Evolutionary conservation across 2,329 filamentous ascomycete genomes (phyloP), one percentile per base, ranked within the genome.

Genomic region (Pseudocercospora fuligena): DNA sequence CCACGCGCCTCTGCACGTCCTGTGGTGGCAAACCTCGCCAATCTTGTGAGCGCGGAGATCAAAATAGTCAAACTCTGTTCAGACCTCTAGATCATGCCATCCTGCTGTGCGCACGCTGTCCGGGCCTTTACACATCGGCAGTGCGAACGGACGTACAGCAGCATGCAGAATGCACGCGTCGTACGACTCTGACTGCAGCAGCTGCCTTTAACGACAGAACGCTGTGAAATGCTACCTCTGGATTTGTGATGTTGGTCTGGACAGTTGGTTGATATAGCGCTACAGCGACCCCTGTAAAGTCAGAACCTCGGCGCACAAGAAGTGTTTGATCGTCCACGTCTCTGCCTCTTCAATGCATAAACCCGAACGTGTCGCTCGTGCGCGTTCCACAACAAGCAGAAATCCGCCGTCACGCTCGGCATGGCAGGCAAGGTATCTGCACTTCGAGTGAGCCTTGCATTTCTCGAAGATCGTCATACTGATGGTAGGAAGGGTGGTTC

Each of bases 31-130:
- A 43, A 33, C 57, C 40, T 60, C 29, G 57, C 19, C 57, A 60
- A 60, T 60, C 57, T 46, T 60, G 57, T 46, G 40, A 46, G 33
- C 19, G 16, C 19, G 57, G 40, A 21, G 57, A 46, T 23, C 57
- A 27, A 16, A 23, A 19, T 25, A 16, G 19, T 29, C 31, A 27
- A 53, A 53, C 49, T 27, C 49, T 54, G 51, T 54, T 25, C 57
- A 46, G 25, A 60, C 33, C 27, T 58, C 54, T 58, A 58, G 54
- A 58, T 51, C 47, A 51, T 51, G 47, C 23, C 47, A 36, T 54
- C 14, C 21, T 29, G 51, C 51, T 54, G 51, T 54, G 21, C 16
- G 36, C 36, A 40, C 51, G 29, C 29, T 54, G 16, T 40, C 36
- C 47, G 47, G 19, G 47, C 47, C 47, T 25, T 11, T 11, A 25